Base-by-base conservation (phyloP, 805 yeast species). In the Yamadazyma paraphyllophila region DNA sequence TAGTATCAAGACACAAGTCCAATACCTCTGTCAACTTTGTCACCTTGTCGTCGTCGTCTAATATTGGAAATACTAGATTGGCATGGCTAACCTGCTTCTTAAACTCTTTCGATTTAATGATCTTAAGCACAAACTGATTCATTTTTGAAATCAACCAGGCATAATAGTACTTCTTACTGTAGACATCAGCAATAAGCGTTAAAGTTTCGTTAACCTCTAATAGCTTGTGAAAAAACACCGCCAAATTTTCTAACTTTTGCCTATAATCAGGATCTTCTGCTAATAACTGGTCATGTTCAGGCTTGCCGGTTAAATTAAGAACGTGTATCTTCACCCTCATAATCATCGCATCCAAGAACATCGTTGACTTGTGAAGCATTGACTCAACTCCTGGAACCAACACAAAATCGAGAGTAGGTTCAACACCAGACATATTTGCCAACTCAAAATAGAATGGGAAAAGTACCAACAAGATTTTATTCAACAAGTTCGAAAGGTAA, bases 351-450 rank as follows among this genome's bases (percentile, higher is more conserved):
- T 66, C 55, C 32, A 46, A 45, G 7, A 67, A 29, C 37, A 63
- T 66, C 13, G 55, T 51, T 4, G 57, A 49, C 47, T 59, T 62
- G 43, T 67, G 71, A 32, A 59, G 50, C 36, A 57, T 45, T 16
- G 53, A 42, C 36, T 61, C 60, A 9, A 65, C 34, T 5, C 60
- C 45, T 14, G 82, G 79, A 43, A 69, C 75, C 31, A 78, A 41
- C 5, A 69, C 53, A 37, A 66, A 61, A 34, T 67, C 75, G 4
- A 70, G 64, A 0, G 73, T 72, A 1, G 58, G 53, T 2, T 72
- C 78, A 53, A 75, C 73, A 51, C 54, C 43, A 39, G 64, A 58
- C 44, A 67, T 60, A 29, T 49, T 50, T 12, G 67, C 52, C 25
- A 74, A 43, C 29, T 63, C 60, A 46, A 60, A 51, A 31, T 64